Evolutionary conservation across 2,329 filamentous ascomycete species (phyloP).

Genomic region (Penicillium sp.): DNA sequence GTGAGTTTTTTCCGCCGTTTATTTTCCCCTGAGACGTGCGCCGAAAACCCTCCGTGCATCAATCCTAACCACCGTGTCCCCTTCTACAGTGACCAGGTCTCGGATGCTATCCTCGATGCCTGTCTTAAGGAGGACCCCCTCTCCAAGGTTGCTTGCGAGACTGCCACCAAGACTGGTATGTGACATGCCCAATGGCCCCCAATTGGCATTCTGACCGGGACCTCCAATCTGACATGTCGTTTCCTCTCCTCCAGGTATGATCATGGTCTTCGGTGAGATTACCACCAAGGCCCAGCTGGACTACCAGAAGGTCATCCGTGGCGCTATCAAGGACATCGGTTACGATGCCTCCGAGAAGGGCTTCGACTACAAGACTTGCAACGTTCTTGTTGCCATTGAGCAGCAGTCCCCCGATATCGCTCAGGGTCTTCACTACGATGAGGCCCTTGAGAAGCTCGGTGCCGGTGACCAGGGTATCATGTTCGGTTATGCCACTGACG

Average conservation of each 20-base stretch:
- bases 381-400: slow-evolving; percentile 98
- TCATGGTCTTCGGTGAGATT: slow-evolving; percentile 99
- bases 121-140: slow-evolving; percentile 92
- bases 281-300: slow-evolving; percentile 93
- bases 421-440: slow-evolving; percentile 97
- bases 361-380: slow-evolving; percentile 99
- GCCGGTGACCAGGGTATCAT: slow-evolving; percentile 99
- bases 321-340: slow-evolving; percentile 96
- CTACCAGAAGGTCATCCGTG: slow-evolving; percentile 97
- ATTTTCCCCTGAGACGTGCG: not conserved
- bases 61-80: slow-evolving; percentile 16
- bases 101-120: slow-evolving; percentile 97
- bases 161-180: slow-evolving; percentile 95
- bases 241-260: slow-evolving; percentile 59
- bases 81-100: slow-evolving; percentile 77
- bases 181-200: slow-evolving; percentile 5
- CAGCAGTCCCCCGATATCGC: slow-evolving; percentile 98
- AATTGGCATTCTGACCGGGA: slow-evolving; percentile 7
- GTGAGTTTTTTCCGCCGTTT: slow-evolving; percentile 41
- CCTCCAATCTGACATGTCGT: slow-evolving; percentile 14
- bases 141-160: slow-evolving; percentile 99
- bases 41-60: not conserved
- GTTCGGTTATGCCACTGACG: slow-evolving; percentile 99
- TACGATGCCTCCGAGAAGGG: slow-evolving; percentile 97
- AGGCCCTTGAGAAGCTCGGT: slow-evolving; percentile 95